phyloP scores from a whole-genome alignment of 2,329 filamentous ascomycete species.

The Xylariaceae sp. region DNA sequence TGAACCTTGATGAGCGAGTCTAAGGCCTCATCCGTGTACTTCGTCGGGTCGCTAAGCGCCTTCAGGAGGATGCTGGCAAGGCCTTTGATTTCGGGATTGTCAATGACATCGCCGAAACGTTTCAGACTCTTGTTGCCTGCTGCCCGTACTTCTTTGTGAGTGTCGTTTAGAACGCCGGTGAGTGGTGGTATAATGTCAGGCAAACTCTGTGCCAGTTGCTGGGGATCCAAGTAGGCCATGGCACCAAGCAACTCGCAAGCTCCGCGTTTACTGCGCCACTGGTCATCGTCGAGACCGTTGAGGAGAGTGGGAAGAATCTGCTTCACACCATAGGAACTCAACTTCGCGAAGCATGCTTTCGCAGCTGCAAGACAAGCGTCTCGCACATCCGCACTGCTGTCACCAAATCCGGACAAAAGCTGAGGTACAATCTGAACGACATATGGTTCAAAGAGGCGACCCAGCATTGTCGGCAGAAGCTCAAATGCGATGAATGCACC shows the following conservation, averaged over 20 bases:
- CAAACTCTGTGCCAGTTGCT: constrained; percentile 85
- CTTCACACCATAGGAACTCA: constrained; percentile 95
- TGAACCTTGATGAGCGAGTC: constrained; percentile 96
- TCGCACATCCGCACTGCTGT: constrained; percentile 80
- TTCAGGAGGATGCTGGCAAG: constrained; percentile 89
- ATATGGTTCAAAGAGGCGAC: constrained; percentile 89
- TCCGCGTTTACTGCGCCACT: constrained; percentile 98
- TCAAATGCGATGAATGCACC: constrained; percentile 88
- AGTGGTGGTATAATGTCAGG: constrained; percentile 96
- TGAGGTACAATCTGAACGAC: constrained; percentile 93
- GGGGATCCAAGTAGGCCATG: constrained; percentile 96
- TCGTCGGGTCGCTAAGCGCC: constrained; percentile 93
- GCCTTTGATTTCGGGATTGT: constrained; percentile 92
- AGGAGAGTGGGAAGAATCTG: constrained; percentile 87
- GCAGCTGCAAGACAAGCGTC: constrained; percentile 89
- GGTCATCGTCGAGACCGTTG: constrained; percentile 85
- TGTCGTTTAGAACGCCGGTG: constrained; percentile 91
- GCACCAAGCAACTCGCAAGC: constrained; percentile 94
- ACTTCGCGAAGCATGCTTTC: constrained; percentile 85
- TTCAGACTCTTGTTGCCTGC: constrained; percentile 95
- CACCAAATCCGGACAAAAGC: constrained; percentile 81
- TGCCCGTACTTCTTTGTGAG: constrained; percentile 90
- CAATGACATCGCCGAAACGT: constrained; percentile 97
- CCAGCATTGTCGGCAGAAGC: constrained; percentile 78
- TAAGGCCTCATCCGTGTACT: constrained; percentile 90